Evolutionary conservation across 169 alveolate species (phyloP).

Genomic region (Blepharisma undulans): DNA sequence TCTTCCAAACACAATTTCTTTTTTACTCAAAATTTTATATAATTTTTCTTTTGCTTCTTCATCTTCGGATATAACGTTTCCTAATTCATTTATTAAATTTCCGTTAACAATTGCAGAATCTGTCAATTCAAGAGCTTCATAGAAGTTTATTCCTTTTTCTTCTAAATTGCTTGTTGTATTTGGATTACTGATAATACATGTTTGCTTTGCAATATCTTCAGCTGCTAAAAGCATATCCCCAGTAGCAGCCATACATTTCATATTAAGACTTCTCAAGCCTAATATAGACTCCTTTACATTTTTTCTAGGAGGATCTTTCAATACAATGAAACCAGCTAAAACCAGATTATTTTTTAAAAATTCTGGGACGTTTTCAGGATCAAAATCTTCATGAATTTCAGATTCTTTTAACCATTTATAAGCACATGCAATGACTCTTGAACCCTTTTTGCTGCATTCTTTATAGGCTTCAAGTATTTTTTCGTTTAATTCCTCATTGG

Average conservation of each 20-base stretch:
- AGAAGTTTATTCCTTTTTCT: not conserved
- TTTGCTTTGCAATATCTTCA: conserved; percentile 83
- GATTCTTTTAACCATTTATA: conserved; percentile 34
- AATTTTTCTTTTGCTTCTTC: conserved; percentile 71
- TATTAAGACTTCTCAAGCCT: conserved; percentile 79
- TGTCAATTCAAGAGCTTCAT: not conserved
- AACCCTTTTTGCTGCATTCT: conserved; percentile 51
- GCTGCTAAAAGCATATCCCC: conserved; percentile 88
- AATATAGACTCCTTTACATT: conserved; percentile 76
- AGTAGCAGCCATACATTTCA: conserved; percentile 87
- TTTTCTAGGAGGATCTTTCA: conserved; percentile 84
- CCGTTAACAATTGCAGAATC: conserved; percentile 84
- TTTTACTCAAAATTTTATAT: too few species aligned
- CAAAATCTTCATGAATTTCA: not conserved
- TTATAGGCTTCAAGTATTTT: conserved; percentile 37
- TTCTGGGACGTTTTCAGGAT: conserved; percentile 52
- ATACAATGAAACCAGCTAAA: conserved; percentile 76
- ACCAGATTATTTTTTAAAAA: conserved; percentile 74
- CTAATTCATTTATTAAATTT: conserved; percentile 61
- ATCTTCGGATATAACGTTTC: conserved; percentile 67
- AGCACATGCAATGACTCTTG: conserved; percentile 67
- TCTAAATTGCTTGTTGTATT: conserved; percentile 54
- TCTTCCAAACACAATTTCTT: too few species aligned
- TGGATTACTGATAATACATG: conserved; percentile 74
- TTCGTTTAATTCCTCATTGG: conserved; percentile 9